Evolutionary conservation across 2,329 filamentous ascomycete genomes (phyloP).

Genomic region (Calonectria pseudoreteaudii): DNA sequence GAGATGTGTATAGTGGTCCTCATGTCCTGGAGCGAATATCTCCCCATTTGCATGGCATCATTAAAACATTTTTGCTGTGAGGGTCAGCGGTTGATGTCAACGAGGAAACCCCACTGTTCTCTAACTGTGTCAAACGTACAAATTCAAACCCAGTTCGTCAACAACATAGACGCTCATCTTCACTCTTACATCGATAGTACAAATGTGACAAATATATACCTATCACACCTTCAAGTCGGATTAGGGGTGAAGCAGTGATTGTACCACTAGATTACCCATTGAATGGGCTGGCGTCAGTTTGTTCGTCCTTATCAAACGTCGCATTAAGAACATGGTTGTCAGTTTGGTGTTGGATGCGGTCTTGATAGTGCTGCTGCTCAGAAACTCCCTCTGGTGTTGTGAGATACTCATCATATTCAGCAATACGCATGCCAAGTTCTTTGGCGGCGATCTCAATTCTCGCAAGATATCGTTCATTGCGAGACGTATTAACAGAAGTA

Average conservation of each 20-base stretch:
- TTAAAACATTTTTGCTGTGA: not conserved
- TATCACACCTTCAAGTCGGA: not conserved
- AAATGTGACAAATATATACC: not conserved
- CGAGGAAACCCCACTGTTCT: not conserved
- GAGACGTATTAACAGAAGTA: conserved; percentile 57
- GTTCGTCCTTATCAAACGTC: conserved; percentile 20
- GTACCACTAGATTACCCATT: not conserved
- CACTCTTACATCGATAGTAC: not conserved
- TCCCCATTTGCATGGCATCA: not conserved
- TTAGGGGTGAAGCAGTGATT: not conserved
- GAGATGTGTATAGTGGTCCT: not conserved
- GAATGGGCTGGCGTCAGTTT: not conserved
- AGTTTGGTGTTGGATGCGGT: conserved; percentile 41
- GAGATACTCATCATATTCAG: conserved; percentile 61
- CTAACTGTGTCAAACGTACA: too few species aligned
- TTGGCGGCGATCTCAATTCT: conserved; percentile 66
- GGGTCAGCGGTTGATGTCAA: not conserved
- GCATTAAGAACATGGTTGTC: conserved; percentile 29
- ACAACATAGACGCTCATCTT: not conserved
- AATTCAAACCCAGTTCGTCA: not conserved
- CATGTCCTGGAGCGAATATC: not conserved
- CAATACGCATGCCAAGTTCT: conserved; percentile 65
- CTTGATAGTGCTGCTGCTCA: conserved; percentile 41
- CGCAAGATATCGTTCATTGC: conserved; percentile 59
- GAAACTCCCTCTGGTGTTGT: conserved; percentile 41